phyloP scores from a whole-genome alignment of 176 grass and related monocot species.

The Oryza glumipatula region DNA sequence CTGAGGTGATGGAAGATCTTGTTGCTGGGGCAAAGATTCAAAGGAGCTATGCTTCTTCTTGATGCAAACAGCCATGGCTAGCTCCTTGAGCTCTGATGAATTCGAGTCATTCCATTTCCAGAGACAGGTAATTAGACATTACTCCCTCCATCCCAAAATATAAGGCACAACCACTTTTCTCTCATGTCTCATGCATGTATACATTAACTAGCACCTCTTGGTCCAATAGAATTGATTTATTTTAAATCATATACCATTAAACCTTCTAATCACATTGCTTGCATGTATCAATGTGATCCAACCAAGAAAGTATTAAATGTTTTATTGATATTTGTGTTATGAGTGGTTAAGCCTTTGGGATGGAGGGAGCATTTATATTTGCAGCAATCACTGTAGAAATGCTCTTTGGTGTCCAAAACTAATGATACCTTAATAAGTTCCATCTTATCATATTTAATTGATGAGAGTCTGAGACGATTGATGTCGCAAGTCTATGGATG shows the following conservation, averaged over 20 bases:
- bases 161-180: too few species aligned
- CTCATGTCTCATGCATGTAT: too few species aligned
- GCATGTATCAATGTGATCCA: too few species aligned
- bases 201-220: too few species aligned
- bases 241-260: too few species aligned
- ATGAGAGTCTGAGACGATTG: constrained; percentile 69
- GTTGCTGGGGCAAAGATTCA: constrained; percentile 71
- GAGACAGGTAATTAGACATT: constrained; percentile 61
- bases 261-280: too few species aligned
- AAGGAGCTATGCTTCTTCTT: constrained; percentile 83
- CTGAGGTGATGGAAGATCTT: constrained; percentile 85
- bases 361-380: not conserved
- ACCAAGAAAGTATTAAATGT: too few species aligned
- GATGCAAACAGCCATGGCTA: constrained; percentile 71
- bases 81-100: constrained; percentile 90
- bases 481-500: constrained; percentile 23
- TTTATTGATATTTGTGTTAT: too few species aligned
- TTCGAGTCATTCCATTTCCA: constrained; percentile 71
- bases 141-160: too few species aligned
- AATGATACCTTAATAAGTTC: not conserved
- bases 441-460: constrained; percentile 58
- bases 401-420: not conserved
- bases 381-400: not conserved
- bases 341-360: too few species aligned
- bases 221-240: too few species aligned